These are phyloP conservation scores for Gentiana straminea DNA, from an alignment of 257 asterid genomes.

Conservation along the genomic window DNA sequence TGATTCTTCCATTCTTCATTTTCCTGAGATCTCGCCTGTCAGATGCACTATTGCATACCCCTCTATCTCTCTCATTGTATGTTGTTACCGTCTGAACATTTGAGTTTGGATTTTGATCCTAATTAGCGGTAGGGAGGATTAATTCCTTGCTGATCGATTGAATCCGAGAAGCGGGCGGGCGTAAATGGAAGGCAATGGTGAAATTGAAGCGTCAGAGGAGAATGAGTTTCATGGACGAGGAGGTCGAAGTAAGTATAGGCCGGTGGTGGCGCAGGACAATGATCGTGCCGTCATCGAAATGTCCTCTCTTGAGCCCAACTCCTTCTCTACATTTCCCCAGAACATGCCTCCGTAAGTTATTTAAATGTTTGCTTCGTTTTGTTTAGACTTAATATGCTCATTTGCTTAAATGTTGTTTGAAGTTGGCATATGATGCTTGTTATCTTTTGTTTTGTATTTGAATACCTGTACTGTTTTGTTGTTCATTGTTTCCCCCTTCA, in stretches of 20 bases:
- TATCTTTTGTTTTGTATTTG: no score
- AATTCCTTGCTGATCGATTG: neutral
- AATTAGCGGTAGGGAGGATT: no score
- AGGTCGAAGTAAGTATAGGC: slow-evolving; percentile 18
- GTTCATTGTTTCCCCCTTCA: no score
- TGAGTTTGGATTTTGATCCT: neutral
- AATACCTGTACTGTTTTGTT: no score
- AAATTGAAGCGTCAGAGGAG: slow-evolving; percentile 19
- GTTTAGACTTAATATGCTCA: neutral
- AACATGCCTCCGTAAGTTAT: slow-evolving; percentile 17
- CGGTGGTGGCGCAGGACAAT: slow-evolving; percentile 27
- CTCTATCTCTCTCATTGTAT: neutral
- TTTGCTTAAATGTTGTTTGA: no score
- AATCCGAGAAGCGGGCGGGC: neutral
- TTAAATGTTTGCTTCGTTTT: neutral
- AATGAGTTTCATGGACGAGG: slow-evolving; percentile 18
- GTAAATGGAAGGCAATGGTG: slow-evolving; percentile 21
- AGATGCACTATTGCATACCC: neutral
- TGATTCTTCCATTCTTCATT: no score
- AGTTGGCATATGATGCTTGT: no score
- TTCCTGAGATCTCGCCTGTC: neutral
- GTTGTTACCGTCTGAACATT: neutral
- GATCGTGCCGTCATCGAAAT: slow-evolving; percentile 36
- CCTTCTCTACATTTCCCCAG: slow-evolving; percentile 14
- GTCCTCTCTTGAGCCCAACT: slow-evolving; percentile 23